Base-by-base conservation (phyloP, 2,329 filamentous ascomycete genomes). In the Botrytis byssoidea region DNA sequence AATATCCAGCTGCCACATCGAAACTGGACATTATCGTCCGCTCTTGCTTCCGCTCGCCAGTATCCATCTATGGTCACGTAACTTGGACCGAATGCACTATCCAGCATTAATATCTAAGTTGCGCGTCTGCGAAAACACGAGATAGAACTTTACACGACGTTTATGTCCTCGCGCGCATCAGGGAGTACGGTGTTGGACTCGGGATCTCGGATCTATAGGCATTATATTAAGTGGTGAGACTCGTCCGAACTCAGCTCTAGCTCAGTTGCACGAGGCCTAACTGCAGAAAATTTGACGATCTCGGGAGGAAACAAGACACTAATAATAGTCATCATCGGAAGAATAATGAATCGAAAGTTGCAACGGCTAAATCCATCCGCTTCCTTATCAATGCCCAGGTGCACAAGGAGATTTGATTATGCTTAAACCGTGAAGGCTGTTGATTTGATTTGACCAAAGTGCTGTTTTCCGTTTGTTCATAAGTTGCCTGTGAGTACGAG, bases 241-340 rank as follows among this genome's bases (percentile, higher is more conserved):
- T 57, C 48, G 66, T 68, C 66, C 35, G 48, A 57, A 68, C 66
- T 57, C 48, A 68, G 48, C 35, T 68, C 35, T 57, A 57, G 25
- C 40, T 48, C 48, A n/a, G 48, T 68, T n/a, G 25, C 66, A 68
- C 42, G 12, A 64, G 25, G 25, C 37, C 60, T n/a, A 18, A 35
- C 44, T 66, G 44, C 32, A 67, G 32, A 22, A 55, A n/a, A 51
- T 57, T 57, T 57, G 66, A 42, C 37, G n/a, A 57, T 68, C 65
- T 42, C 48, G 66, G 48, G 48, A 57, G 18, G 48, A 68, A 68
- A 29, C 48, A n/a, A 68, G 35, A 68, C 25, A 16, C 66, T 69
- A 69, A 32, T 25, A 69, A 57, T 57, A 69, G 48, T 14, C 10
- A 32, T 57, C 51, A 57, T 60, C 48, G 66, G 66, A 69, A 69